Base-by-base conservation (phyloP, 129 eudicot species). In the Gnaphalium uliginosum region DNA sequence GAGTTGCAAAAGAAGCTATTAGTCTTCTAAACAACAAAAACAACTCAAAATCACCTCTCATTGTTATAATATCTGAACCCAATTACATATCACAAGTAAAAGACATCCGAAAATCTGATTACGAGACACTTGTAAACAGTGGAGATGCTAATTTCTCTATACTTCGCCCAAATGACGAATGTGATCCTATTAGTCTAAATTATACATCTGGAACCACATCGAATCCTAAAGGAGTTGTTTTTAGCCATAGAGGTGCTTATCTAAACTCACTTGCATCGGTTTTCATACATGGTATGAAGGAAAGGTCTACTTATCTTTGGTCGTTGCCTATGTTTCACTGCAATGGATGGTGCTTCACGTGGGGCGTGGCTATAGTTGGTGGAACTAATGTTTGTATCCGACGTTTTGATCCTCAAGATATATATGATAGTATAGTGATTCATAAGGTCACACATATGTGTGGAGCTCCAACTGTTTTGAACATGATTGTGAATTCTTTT, bases 161-260 rank as follows among this genome's bases (percentile, higher is more conserved):
- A 41, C 43, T 68, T 15, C 72, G 84, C 60, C 96, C 92, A 2
- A 62, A 39, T 35, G 64, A 86, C n/a, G 97, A 91, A 81, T 86
- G 82, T 72, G 92, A 91, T 24, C 88, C 96, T 1, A 89, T 91
- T 25, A 79, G 89, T 51, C 74, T 91, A 24, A 88, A 91, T 54
- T 91, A 91, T 73, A 91, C 97, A 0, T 91, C 96, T 0, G 97
- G 97, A 76, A 91, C 92, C 50, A 91, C 97, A 13, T 89, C 97
- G 4, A 78, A 76, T 8, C 97, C 97, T 2, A 89, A 91, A 74
- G 97, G 97, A 8, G 97, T 91, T 27, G 84, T 91, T 32, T 88
- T 54, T 68, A 80, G 82, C 81, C 96, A 90, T 22, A 81, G 96
- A 64, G 96, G 96, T 5, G 92, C 92, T 9, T 85, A 89, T 69